Evolutionary conservation across 2,329 filamentous ascomycete genomes (phyloP).

Genomic region (Ophiostoma angusticollis): DNA sequence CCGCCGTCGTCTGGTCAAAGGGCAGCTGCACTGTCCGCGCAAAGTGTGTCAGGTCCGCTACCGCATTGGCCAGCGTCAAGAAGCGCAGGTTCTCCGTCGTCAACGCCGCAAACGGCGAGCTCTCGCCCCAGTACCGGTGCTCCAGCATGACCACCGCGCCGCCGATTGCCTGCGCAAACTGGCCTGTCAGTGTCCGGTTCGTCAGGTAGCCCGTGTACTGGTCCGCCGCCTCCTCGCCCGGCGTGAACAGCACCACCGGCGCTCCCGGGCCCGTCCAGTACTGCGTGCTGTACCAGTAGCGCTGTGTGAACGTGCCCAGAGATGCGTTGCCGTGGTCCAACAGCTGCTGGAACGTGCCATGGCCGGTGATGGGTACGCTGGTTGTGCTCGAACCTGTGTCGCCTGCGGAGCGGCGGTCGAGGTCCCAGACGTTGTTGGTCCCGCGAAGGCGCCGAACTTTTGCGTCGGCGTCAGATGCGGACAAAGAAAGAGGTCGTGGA

Average conservation of each 20-base stretch:
- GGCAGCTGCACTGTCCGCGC: constrained; percentile 33
- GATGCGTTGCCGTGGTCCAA: constrained; percentile 28
- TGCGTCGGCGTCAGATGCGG: no score
- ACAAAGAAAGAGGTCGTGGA: no score
- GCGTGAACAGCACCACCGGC: constrained; percentile 28
- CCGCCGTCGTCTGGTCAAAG: constrained; percentile 27
- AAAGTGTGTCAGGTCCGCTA: constrained; percentile 29
- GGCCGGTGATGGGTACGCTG: constrained; percentile 3
- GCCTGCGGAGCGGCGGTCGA: no score
- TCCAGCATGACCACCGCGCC: constrained; percentile 28
- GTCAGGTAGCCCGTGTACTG: constrained; percentile 34
- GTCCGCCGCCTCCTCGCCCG: constrained; percentile 25
- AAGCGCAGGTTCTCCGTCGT: constrained; percentile 26
- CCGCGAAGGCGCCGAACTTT: constrained; percentile 1
- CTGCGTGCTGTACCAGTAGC: constrained; percentile 28
- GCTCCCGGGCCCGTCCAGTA: constrained; percentile 28
- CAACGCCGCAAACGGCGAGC: constrained; percentile 24
- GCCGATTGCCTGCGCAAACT: constrained; percentile 26
- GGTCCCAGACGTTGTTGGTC: constrained; percentile 7
- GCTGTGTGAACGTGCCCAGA: constrained; percentile 28
- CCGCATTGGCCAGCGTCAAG: constrained; percentile 28
- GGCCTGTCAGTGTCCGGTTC: constrained; percentile 27
- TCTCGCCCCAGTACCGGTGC: constrained; percentile 31
- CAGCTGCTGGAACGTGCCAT: constrained; percentile 25
- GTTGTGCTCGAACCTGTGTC: no score